Conservation (phyloP, 108 stramenopile species). For the Nannochloropsis gaditana region DNA sequence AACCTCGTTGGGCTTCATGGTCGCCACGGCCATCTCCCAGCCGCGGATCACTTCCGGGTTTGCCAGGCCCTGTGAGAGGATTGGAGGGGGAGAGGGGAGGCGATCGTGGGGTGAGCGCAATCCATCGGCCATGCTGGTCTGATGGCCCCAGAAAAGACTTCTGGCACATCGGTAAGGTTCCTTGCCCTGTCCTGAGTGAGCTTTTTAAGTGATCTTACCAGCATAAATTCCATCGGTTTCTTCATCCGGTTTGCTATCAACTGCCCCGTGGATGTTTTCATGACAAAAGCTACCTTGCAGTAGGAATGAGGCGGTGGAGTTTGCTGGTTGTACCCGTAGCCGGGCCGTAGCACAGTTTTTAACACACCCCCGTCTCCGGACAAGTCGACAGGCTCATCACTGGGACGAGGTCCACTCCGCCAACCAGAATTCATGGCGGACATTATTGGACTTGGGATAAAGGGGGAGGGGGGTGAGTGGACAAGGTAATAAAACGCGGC, state of each 20-base stretch:
- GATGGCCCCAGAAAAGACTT: too few relatives aligned
- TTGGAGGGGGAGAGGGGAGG: too few relatives aligned
- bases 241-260: background rate
- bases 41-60: background rate
- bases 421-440: constrained; percentile 9
- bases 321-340: constrained; percentile 2
- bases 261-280: background rate
- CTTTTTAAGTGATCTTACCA: background rate
- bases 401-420: background rate
- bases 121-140: too few relatives aligned
- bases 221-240: background rate
- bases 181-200: too few relatives aligned
- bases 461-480: background rate
- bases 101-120: too few relatives aligned
- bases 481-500: too few relatives aligned
- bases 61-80: background rate
- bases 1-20: constrained; percentile 13
- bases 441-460: background rate
- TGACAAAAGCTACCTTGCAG: constrained; percentile 20
- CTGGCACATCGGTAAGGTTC: too few relatives aligned
- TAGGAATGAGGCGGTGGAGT: background rate
- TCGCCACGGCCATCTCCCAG: background rate
- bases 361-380: background rate
- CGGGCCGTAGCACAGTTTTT: background rate
- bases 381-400: background rate